Percentiles rank a stretch among this genome's conserved stretches.
phyloP scores from a whole-genome alignment of 2,329 filamentous ascomycete species.

The Teratosphaeria pseudoeucalypti region DNA sequence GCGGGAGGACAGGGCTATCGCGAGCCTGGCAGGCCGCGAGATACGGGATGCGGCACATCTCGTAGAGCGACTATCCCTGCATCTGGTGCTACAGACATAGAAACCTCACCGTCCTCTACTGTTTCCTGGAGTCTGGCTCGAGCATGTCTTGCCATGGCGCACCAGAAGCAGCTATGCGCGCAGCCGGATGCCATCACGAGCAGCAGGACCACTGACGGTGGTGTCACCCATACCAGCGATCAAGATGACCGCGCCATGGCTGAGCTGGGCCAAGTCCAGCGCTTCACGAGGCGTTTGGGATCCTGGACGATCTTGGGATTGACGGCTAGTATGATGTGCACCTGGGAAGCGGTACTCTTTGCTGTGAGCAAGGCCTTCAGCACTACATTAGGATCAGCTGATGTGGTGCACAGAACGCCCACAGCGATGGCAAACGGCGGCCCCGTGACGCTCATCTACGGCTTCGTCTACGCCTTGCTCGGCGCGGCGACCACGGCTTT shows the following conservation, averaged over 20 bases:
- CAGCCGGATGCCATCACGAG: neutral
- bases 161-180: neutral
- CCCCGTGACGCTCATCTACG: constrained; percentile 12
- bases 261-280: constrained; percentile 5
- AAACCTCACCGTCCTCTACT: neutral
- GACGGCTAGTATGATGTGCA: constrained; percentile 11
- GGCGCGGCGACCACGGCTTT: constrained; percentile 8
- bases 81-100: neutral
- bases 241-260: constrained; percentile 7
- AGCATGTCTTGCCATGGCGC: neutral
- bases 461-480: constrained; percentile 11
- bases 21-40: neutral
- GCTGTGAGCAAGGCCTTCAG: neutral
- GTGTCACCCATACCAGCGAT: neutral
- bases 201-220: neutral
- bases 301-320: constrained; percentile 12
- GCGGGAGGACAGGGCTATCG: neutral
- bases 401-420: neutral
- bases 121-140: neutral
- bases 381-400: neutral
- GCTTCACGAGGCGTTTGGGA: constrained; percentile 5
- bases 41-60: neutral
- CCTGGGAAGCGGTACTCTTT: constrained; percentile 14
- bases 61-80: neutral
- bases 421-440: constrained; percentile 14